These are phyloP conservation scores for Phoenix dactylifera DNA, from an alignment of 176 grass and related monocot species.

Conservation along the genomic window DNA sequence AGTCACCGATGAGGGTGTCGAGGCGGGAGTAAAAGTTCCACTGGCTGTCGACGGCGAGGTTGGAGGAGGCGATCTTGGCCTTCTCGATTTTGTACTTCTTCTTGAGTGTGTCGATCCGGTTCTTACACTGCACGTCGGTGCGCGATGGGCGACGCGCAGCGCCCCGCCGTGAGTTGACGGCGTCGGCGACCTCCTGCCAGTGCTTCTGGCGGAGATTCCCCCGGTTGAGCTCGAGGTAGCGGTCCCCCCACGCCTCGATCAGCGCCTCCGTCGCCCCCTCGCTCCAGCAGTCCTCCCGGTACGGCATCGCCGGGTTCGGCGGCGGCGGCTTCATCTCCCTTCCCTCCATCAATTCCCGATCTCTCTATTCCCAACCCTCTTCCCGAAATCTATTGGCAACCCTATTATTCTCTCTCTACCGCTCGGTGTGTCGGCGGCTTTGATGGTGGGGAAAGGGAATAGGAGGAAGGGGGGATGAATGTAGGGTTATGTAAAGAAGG, in stretches of 20 bases:
- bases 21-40: conserved; percentile 27
- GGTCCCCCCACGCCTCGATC: conserved; percentile 7
- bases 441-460: no score
- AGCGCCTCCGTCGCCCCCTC: conserved; percentile 35
- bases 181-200: conserved; percentile 42
- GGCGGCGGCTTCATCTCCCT: not conserved
- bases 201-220: conserved; percentile 28
- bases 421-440: no score
- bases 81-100: conserved; percentile 42
- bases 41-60: not conserved
- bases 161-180: conserved; percentile 33
- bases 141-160: conserved; percentile 21
- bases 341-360: no score
- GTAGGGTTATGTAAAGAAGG: no score
- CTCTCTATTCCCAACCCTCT: no score
- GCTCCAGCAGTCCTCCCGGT: conserved; percentile 40
- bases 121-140: conserved; percentile 58
- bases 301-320: conserved; percentile 17
- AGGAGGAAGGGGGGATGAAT: no score
- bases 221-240: conserved; percentile 28
- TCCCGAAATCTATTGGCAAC: no score
- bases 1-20: conserved; percentile 15
- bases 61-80: not conserved
- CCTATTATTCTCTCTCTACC: no score
- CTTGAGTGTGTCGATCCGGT: conserved; percentile 54